Percentiles rank a stretch among this genome's conserved stretches.
Evolutionary conservation across 192 early-diverging fungal genomes (phyloP).

Genomic region (Gigaspora rosea): DNA sequence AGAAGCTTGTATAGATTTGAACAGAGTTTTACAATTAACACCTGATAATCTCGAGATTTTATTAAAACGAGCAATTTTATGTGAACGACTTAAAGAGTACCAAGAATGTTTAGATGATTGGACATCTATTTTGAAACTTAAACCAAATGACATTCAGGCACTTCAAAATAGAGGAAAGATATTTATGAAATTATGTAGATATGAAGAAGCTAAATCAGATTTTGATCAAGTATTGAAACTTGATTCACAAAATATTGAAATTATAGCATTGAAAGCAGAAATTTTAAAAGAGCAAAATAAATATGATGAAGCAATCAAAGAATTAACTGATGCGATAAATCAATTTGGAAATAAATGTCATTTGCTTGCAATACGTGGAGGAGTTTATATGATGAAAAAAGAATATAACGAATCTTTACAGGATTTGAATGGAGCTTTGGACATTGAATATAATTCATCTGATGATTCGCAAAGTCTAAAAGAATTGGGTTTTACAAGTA

Average conservation of each 20-base stretch:
- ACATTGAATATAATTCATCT: neutral
- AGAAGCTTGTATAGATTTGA: neutral
- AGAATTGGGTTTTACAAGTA: too few relatives aligned
- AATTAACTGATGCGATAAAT: neutral
- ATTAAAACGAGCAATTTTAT: neutral
- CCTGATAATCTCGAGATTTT: neutral
- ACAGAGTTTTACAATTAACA: neutral
- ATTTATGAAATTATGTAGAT: constrained; percentile 12
- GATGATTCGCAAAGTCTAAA: too few relatives aligned
- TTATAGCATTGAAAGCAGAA: neutral
- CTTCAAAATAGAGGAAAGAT: constrained; percentile 10
- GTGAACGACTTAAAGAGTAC: neutral
- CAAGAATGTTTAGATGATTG: constrained; percentile 16
- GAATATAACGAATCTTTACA: constrained; percentile 11
- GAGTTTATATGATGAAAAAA: neutral
- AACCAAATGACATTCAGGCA: neutral
- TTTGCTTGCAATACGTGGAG: neutral
- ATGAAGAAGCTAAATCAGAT: constrained; percentile 4
- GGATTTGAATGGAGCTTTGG: neutral
- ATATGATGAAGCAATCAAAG: neutral
- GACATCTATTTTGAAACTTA: neutral
- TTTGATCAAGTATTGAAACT: neutral
- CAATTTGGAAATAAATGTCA: constrained; percentile 2
- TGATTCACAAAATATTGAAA: neutral
- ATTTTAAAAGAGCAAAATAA: neutral